These are phyloP conservation scores for Inosperma sp. DNA, from an alignment of 768 basidiomycete genomes.

Conservation along the genomic window DNA sequence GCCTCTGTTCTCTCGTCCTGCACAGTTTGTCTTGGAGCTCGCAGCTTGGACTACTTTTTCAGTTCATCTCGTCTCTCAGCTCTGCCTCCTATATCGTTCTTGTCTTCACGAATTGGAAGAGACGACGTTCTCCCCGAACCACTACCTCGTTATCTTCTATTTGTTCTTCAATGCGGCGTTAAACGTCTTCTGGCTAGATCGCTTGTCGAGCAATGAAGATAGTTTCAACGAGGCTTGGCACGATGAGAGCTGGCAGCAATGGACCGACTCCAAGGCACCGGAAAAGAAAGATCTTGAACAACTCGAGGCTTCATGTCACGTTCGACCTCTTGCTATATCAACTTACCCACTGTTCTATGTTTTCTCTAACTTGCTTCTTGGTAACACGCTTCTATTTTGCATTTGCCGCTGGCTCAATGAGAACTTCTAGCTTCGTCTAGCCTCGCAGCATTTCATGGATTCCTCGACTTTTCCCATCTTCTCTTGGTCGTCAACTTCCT, in stretches of 20 bases:
- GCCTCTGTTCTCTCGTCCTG: too few species aligned
- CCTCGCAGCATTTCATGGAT: constrained; percentile 16
- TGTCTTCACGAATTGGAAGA: background rate
- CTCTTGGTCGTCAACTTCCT: constrained; percentile 27
- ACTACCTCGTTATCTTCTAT: constrained; percentile 12
- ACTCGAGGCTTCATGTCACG: too few species aligned
- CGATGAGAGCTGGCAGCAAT: too few species aligned
- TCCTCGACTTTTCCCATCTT: constrained; percentile 19
- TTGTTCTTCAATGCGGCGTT: constrained; percentile 14
- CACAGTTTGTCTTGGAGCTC: too few species aligned
- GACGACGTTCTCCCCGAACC: constrained; percentile 17
- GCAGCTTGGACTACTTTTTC: too few species aligned
- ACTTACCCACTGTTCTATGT: constrained; percentile 22
- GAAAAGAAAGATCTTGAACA: too few species aligned
- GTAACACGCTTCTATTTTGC: constrained; percentile 11
- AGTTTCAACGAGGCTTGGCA: too few species aligned
- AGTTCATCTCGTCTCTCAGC: constrained; percentile 18
- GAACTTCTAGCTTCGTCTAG: constrained; percentile 25
- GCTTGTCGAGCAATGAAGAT: constrained; percentile 10
- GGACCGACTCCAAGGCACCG: too few species aligned
- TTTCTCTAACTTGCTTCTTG: constrained; percentile 19
- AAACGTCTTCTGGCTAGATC: constrained; percentile 19
- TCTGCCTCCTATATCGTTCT: constrained; percentile 7
- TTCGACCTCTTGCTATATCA: too few species aligned
- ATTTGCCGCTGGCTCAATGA: background rate